Evolutionary conservation across 495 filamentous ascomycete genomes (phyloP).

Genomic region (Penicillium goetzii): DNA sequence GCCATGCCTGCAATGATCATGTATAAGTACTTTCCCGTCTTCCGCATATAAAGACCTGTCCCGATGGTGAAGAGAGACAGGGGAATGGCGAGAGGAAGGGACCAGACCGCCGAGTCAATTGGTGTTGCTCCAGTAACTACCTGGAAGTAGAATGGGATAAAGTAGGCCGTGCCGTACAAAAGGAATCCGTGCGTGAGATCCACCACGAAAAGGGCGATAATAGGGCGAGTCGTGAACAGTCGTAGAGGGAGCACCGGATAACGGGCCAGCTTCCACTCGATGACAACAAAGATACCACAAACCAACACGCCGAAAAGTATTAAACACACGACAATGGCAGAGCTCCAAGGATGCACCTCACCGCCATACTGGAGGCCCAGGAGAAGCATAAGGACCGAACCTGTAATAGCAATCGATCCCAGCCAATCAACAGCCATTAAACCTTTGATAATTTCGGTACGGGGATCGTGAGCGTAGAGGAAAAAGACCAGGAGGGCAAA

Average conservation of each 20-base stretch:
- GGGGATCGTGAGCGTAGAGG: slow-evolving; percentile 66
- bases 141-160: slow-evolving; percentile 59
- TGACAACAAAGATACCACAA: slow-evolving; percentile 60
- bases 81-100: slow-evolving; percentile 68
- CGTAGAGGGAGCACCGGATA: slow-evolving; percentile 72
- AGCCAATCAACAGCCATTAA: slow-evolving; percentile 72
- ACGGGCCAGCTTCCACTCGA: slow-evolving; percentile 68
- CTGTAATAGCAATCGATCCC: slow-evolving; percentile 62
- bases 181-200: slow-evolving; percentile 46
- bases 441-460: slow-evolving; percentile 67
- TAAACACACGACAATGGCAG: slow-evolving; percentile 68
- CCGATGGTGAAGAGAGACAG: slow-evolving; percentile 59
- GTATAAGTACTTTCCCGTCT: slow-evolving; percentile 52
- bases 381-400: slow-evolving; percentile 69
- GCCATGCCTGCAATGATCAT: slow-evolving; percentile 59
- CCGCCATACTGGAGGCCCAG: slow-evolving; percentile 74
- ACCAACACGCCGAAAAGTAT: slow-evolving; percentile 67
- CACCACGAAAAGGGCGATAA: slow-evolving; percentile 44
- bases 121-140: slow-evolving; percentile 64
- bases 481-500: slow-evolving; percentile 43
- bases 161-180: slow-evolving; percentile 53
- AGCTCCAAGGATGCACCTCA: slow-evolving; percentile 65
- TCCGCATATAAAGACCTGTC: slow-evolving; percentile 53
- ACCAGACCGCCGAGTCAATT: slow-evolving; percentile 69
- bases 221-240: slow-evolving; percentile 59